Evolutionary conservation across 1,139 yeast genomes (phyloP), one percentile per base, ranked within the genome.

Genomic region (Magnusiomyces suaveolens): DNA sequence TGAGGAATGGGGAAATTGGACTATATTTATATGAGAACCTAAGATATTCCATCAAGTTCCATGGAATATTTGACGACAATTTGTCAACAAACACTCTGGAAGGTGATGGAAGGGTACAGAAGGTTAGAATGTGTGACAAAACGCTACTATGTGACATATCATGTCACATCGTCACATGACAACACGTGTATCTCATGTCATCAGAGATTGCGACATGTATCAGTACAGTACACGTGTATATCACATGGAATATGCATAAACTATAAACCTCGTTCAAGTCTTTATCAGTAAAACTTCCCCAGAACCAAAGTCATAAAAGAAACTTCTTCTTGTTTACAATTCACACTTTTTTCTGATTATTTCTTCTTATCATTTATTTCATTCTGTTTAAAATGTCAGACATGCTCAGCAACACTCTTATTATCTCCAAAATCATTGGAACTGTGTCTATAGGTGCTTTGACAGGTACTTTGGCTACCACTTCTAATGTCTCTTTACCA

Each of bases 401-500:
- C 6, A 29, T 29, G 33, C 33, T 29, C 6, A 12, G 6, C 33
- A 29, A 29, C 33, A 36, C 18, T 36, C 54, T 63, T 46, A 59
- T 64, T 48, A 54, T 62, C 18, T 60, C 67, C 44, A 65, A 65
- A 52, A 64, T 65, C 48, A 56, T 65, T 41, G 68, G 68, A 16
- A 64, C 68, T 23, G 66, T 64, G n/a, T 59, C 66, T 12, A 56
- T 65, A 49, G 68, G 68, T 14, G 56, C 64, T 21, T 59, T 63
- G 20, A 63, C 68, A 21, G 68, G 68, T 21, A 59, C 63, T 48
- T 52, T 61, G 21, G 60, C 64, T 32, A 56, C 64, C 23, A 54
- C 63, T 43, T 53, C 61, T 26, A 57, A 60, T 38, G 61, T 62
- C n/a, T 57, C 63, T 20, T 54, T 62, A 20, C 64, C 65, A 6